Base-by-base conservation (phyloP, 2,329 filamentous ascomycete species). In the Coniochaeta prunicola region DNA sequence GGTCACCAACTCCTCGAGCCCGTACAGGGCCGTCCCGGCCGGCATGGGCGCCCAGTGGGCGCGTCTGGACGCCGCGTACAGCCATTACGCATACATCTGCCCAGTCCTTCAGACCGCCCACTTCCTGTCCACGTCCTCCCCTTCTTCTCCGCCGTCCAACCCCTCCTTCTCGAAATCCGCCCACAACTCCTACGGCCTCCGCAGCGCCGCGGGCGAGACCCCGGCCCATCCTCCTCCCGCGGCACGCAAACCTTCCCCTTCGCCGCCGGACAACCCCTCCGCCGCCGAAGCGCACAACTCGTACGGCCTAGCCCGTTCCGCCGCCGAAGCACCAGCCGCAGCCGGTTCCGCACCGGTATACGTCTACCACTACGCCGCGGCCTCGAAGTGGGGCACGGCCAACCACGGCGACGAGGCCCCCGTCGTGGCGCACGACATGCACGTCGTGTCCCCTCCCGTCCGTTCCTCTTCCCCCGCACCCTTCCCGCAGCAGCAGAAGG, bases 11-110 rank as follows among this genome's bases (percentile, higher is more conserved):
- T 58, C 63, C 7, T 24, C 21, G 33, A 62, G 57, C 60, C 75
- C 33, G n/a, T 65, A 74, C 60, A 63, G 68, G 0, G 65, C 67
- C 59, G 60, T 73, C 61, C 64, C 72, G 26, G 28, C 67, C 10
- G 71, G 72, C 31, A 70, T 78, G n/a, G 83, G 83, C 1, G 62
- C 73, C 5, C 82, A 87, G 67, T 87, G 80, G 72, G 76, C 76
- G 56, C 77, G 85, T 1, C 71, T 86, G 3, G 81, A 84, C 64
- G 80, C 81, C 10, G 83, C 82, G 0, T 88, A 88, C 67, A 81
- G 77, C 0, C 81, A 88, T 65, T 88, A 84, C 65, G 85, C 83
- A 0, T 88, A 88, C 65, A 81, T 86, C 54, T 82, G 81, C 24
- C 85, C 86, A 0, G 82, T 88, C 0, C 73, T 86, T 3, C 83